phyloP scores from a whole-genome alignment of 139 green algal genomes.

The Yamagishiella unicocca region DNA sequence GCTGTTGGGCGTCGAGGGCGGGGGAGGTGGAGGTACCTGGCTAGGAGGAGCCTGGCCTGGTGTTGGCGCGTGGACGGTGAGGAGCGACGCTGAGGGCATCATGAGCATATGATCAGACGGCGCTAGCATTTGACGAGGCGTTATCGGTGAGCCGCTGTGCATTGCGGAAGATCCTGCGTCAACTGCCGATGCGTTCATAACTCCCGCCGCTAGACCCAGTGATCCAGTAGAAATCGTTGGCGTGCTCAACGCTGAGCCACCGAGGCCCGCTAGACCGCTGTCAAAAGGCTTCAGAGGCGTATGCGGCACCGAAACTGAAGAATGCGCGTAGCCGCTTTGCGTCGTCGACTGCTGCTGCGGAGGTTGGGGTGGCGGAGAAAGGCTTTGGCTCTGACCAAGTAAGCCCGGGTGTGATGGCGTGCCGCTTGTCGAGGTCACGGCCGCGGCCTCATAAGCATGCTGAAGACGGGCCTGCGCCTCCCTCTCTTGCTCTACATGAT shows the following conservation, averaged over 20 bases:
- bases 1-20: conserved; percentile 8
- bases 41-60: background rate
- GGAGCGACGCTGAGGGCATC: background rate
- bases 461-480: background rate
- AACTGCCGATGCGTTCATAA: background rate
- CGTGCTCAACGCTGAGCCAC: conserved; percentile 20
- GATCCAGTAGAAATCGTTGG: conserved; percentile 29
- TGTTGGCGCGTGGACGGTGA: conserved; percentile 13
- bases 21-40: background rate
- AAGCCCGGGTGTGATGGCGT: conserved; percentile 4
- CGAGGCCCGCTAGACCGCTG: background rate
- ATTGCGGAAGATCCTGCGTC: background rate
- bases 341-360: background rate
- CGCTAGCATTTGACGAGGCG: conserved; percentile 17
- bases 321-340: background rate
- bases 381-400: background rate
- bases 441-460: background rate
- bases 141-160: conserved; percentile 23
- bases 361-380: background rate
- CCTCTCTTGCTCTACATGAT: conserved; percentile 23
- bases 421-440: background rate
- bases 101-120: background rate
- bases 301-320: background rate
- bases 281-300: conserved; percentile 34
- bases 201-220: background rate